phyloP scores from a whole-genome alignment of 202 grass and related monocot genomes.

The Panicum hallii region DNA sequence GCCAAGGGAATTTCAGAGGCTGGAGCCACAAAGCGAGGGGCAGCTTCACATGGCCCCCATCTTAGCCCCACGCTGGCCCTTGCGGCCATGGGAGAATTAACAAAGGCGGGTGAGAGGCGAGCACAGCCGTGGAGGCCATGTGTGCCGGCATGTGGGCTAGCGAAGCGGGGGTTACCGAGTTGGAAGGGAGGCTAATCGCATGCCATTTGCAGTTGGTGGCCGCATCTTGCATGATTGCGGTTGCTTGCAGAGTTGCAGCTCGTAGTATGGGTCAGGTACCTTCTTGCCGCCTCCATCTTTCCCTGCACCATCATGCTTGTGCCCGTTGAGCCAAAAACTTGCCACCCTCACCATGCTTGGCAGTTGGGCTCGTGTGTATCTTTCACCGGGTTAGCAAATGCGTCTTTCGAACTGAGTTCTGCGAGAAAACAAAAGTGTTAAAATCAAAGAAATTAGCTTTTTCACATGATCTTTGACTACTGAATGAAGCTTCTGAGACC shows the following conservation, averaged over 20 bases:
- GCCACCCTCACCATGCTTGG: not conserved
- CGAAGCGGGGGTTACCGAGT: constrained; percentile 49
- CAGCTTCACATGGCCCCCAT: constrained; percentile 82
- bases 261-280: constrained; percentile 33
- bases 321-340: too few relatives aligned
- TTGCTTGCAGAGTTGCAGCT: not conserved
- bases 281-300: constrained; percentile 33
- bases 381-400: not conserved
- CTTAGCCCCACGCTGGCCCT: constrained; percentile 49
- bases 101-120: constrained; percentile 6
- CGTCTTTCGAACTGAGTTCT: not conserved
- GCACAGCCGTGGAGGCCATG: constrained; percentile 59
- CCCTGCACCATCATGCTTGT: not conserved
- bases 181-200: constrained; percentile 59
- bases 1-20: constrained; percentile 44
- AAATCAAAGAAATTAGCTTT: not conserved
- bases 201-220: constrained; percentile 67
- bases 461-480: too few relatives aligned
- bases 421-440: not conserved
- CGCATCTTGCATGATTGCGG: constrained; percentile 46
- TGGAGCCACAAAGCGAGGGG: constrained; percentile 24
- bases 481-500: not conserved
- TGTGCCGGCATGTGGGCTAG: constrained; percentile 74
- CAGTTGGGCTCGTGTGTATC: not conserved
- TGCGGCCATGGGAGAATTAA: constrained; percentile 28